Base-by-base conservation (phyloP, 1,139 yeast genomes). In the Geotrichum carabidarum region DNA sequence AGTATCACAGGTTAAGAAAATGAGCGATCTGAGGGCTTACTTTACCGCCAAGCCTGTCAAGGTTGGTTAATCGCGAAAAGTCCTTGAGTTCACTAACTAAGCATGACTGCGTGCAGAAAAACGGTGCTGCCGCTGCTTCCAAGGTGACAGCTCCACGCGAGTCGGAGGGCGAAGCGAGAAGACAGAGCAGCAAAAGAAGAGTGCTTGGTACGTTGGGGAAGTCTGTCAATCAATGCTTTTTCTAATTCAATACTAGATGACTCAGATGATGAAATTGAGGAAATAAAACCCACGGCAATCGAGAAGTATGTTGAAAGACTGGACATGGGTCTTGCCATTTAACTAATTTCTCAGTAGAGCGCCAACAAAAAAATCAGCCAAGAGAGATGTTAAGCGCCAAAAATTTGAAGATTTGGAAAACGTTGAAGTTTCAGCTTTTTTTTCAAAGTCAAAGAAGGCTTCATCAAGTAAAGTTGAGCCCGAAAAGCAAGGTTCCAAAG, bases 371-470 rank as follows among this genome's bases (percentile, higher is more conserved):
- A 49, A 40, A 9, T 14, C 35, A 2, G 36, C 41, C 34, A 53
- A 50, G 35, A 47, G 49, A 45, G 51, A 52, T 12, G 12, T 50
- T 8, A 45, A 48, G 32, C 22, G 52, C 45, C 49, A 47, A 37
- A 53, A 55, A 32, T 44, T 50, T 14, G 61, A 59, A 22, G 57
- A 58, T 9, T 41, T 59, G 37, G 55, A 61, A 32, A 57, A 54
- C 22, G 56, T 59, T 11, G 60, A 59, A 22, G 61, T 56, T 7
- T 61, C 63, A 4, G 44, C 57, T 30, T 61, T 54, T 45, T 61
- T 61, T 48, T 55, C 57, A 2, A 45, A 45, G 18, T 34, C 37
- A 22, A 22, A 22, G 27, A 54, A 52, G 48, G 51, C 50, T 36
- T 11, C 50, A 9, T 34, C 55, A 18, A n/a, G n/a, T 8, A 55